A percentile compares a stretch with the other conserved stretches of the same genome.
phyloP scores from a whole-genome alignment of 1,139 yeast species.

The Hyphopichia pseudoburtonii region DNA sequence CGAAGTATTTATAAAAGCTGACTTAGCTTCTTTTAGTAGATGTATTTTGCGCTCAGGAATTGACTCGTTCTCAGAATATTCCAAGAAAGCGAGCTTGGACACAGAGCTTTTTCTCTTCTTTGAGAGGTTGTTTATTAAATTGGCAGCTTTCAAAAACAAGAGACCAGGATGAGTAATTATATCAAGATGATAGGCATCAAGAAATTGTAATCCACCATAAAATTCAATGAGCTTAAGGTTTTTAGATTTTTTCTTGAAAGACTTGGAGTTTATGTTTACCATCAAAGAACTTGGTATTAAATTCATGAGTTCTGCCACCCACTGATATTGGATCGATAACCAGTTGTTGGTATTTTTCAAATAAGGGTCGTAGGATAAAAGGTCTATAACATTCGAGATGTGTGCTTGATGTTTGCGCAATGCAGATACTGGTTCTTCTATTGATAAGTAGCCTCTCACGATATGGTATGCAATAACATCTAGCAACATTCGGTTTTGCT shows the following conservation, averaged over 20 bases:
- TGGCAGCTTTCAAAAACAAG: conserved; percentile 26
- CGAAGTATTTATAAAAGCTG: conserved; percentile 17
- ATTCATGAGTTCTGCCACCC: conserved; percentile 59
- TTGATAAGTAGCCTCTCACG: conserved; percentile 59
- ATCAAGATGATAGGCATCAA: conserved; percentile 22
- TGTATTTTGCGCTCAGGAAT: conserved; percentile 14
- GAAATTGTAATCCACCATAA: conserved; percentile 37
- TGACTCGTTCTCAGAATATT: conserved; percentile 7
- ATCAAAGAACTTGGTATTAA: conserved; percentile 44
- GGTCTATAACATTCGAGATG: conserved; percentile 38
- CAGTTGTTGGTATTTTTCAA: conserved; percentile 26
- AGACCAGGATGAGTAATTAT: conserved; percentile 32
- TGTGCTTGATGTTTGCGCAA: conserved; percentile 66
- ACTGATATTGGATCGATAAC: conserved; percentile 45
- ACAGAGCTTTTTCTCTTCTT: not conserved
- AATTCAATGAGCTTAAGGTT: conserved; percentile 14
- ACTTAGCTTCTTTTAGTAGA: conserved; percentile 33
- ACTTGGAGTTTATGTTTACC: conserved; percentile 18
- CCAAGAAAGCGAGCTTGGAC: not conserved
- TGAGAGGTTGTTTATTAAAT: conserved; percentile 7
- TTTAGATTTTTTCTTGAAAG: conserved; percentile 7
- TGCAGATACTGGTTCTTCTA: conserved; percentile 59
- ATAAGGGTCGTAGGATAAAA: conserved; percentile 8
- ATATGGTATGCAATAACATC: conserved; percentile 67
- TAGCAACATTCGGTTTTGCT: conserved; percentile 44